Evolutionary conservation across 495 filamentous ascomycete species (phyloP), one percentile per base, ranked within the genome.

Genomic region (Lentithecium fluviatile): DNA sequence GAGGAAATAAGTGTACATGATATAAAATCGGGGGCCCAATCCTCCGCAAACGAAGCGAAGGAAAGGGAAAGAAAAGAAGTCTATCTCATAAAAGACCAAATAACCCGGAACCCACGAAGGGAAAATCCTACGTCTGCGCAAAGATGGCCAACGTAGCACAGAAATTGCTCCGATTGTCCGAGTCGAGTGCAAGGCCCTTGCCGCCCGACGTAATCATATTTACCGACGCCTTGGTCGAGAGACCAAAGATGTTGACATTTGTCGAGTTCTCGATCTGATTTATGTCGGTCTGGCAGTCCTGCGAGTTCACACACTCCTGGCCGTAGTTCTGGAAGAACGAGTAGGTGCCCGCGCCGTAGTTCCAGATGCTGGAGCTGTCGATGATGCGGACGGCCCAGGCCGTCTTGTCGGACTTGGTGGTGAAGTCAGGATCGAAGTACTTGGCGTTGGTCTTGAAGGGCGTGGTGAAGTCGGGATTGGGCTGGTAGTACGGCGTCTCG

Each of bases 211-310:
- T 87, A 51, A 98, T 77, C 90, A 97, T 96, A 73, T 89, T 91
- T 11, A 81, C 80, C n/a, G 83, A 79, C 7, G 90, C 93, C 76
- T 95, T 93, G 23, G 94, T 97, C 78, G 83, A 91, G 32, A 97
- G 70, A 17, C 85, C 91, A 68, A 86, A 93, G 32, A 96, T 70
- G 60, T 86, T 81, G 32, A 97, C 79, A 24, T 80, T 79, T 38
- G 73, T 74, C 19, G 83, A 83, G 43, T 67, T 63, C 74, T 95
- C 89, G 21, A 98, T 80, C 66, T 83, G 83, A n/a, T 94, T 83
- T 76, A 96, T 94, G 71, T 91, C 87, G 56, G 84, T 77, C 77
- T 97, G 93, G 77, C 94, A 97, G 48, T 81, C 83, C 71, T 94
- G 79, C 11, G 80, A 79, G 53, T 76, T 73, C 47, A 97, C 80